Conservation (phyloP, 148 eudicot genomes). For the Chenopodium suecicum region DNA sequence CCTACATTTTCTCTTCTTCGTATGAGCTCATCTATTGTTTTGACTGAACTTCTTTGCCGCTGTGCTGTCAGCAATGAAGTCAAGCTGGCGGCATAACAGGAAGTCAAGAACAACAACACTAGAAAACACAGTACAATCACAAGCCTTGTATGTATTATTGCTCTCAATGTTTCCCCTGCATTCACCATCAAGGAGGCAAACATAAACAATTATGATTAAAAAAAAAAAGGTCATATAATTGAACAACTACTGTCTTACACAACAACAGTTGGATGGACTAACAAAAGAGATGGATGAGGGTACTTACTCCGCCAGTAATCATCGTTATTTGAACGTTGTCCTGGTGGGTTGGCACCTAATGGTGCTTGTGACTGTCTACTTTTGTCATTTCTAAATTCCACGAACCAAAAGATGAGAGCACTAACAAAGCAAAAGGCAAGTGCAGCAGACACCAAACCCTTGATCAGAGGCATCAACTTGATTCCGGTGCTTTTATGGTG, state of each 20-base stretch:
- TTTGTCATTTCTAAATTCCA: conserved; percentile 22
- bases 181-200: not conserved
- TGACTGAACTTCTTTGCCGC: conserved; percentile 9
- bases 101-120: conserved; percentile 15
- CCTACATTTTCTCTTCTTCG: conserved; percentile 20
- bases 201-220: too few relatives aligned
- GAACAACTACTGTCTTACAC: not conserved
- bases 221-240: not conserved
- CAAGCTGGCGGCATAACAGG: conserved; percentile 25
- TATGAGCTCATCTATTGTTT: conserved; percentile 19
- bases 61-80: conserved; percentile 21
- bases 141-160: conserved; percentile 24
- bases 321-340: conserved; percentile 11
- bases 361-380: conserved; percentile 7
- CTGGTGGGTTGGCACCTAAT: not conserved
- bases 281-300: not conserved
- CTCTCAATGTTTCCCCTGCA: conserved; percentile 24
- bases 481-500: not conserved
- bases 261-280: not conserved
- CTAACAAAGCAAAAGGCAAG: conserved; percentile 30
- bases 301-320: conserved; percentile 31
- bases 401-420: conserved; percentile 29
- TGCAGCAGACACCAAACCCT: conserved; percentile 30
- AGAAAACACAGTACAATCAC: conserved; percentile 28
- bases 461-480: conserved; percentile 24